A percentile compares a stretch with the other conserved stretches of the same genome.
phyloP scores from a whole-genome alignment of 768 basidiomycete species.

The Rhodotorula taiwanensis region DNA sequence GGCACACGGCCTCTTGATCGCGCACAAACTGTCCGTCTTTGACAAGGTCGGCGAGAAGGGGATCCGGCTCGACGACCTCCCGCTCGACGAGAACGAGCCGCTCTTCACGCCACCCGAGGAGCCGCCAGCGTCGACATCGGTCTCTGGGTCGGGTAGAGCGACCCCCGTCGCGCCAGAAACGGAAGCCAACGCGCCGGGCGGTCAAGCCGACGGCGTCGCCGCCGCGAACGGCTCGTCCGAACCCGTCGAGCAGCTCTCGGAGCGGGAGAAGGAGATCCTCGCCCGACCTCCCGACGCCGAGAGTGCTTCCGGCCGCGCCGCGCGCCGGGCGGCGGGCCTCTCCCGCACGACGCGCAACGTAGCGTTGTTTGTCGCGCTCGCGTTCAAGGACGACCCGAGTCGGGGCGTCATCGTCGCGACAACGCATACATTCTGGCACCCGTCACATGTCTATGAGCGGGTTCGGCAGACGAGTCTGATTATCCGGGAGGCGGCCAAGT shows the following conservation, averaged over 20 bases:
- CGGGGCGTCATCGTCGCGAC: slow-evolving; percentile 71
- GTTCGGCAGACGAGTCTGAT: slow-evolving; percentile 62
- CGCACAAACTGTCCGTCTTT: slow-evolving; percentile 25
- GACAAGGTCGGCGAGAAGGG: slow-evolving; percentile 34
- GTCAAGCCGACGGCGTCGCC: too few species aligned
- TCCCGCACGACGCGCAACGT: slow-evolving; percentile 33
- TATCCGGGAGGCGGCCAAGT: slow-evolving; percentile 57
- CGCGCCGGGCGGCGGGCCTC: slow-evolving; percentile 15
- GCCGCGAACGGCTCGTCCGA: background rate
- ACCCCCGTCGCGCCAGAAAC: background rate
- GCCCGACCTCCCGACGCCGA: slow-evolving; percentile 22
- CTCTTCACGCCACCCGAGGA: background rate
- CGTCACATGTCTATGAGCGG: slow-evolving; percentile 76
- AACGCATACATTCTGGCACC: slow-evolving; percentile 95
- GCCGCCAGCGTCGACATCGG: too few species aligned
- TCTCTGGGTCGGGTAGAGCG: background rate
- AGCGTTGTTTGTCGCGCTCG: slow-evolving; percentile 56
- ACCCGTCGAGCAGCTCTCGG: background rate
- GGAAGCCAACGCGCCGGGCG: background rate
- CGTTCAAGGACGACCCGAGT: slow-evolving; percentile 45
- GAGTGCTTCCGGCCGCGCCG: background rate
- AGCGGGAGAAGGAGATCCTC: slow-evolving; percentile 4
- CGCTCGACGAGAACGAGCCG: slow-evolving; percentile 18
- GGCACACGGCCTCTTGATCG: slow-evolving; percentile 32
- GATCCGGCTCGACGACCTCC: slow-evolving; percentile 31